Conservation (phyloP, 805 yeast genomes). For the Teunomyces barrocoloradensis region DNA sequence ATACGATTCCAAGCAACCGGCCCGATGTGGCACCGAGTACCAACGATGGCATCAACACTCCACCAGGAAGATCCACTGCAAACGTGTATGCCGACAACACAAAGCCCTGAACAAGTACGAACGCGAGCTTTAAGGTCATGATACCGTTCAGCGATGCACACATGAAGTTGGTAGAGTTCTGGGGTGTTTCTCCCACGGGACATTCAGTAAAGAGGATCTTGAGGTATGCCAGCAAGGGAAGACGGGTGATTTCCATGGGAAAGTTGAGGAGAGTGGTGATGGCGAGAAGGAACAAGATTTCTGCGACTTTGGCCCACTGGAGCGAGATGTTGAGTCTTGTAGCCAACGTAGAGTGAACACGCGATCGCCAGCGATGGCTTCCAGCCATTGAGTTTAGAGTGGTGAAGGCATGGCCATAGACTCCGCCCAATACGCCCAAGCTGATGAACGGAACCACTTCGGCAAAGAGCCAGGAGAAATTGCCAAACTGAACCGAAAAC, state of each 20-base stretch:
- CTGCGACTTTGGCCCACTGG: slow-evolving; percentile 36
- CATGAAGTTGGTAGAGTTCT: slow-evolving; percentile 34
- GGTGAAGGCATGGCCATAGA: slow-evolving; percentile 56
- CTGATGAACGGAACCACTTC: slow-evolving; percentile 73
- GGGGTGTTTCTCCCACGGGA: slow-evolving; percentile 15
- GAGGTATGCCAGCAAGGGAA: slow-evolving; percentile 56
- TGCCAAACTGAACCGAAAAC: slow-evolving; percentile 64
- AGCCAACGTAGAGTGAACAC: too few species aligned
- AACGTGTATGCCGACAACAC: slow-evolving; percentile 65
- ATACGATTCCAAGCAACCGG: slow-evolving; percentile 50
- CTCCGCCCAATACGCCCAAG: slow-evolving; percentile 69
- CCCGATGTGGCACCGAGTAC: slow-evolving; percentile 63
- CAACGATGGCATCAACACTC: slow-evolving; percentile 60
- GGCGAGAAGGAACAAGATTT: slow-evolving; percentile 47
- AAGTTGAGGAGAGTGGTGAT: slow-evolving; percentile 56
- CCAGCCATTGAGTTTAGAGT: slow-evolving; percentile 40
- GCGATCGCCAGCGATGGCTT: slow-evolving; percentile 31
- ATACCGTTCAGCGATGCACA: slow-evolving; percentile 25
- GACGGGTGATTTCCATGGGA: slow-evolving; percentile 51
- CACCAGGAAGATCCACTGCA: slow-evolving; percentile 69
- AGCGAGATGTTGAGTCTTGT: slow-evolving; percentile 8
- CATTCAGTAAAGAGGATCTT: slow-evolving; percentile 73
- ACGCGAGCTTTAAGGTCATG: slow-evolving; percentile 28
- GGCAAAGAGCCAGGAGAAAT: slow-evolving; percentile 67
- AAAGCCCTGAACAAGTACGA: slow-evolving; percentile 50